Evolutionary conservation across 2,329 filamentous ascomycete genomes (phyloP).

Genomic region (Aspergillaceae sp.): DNA sequence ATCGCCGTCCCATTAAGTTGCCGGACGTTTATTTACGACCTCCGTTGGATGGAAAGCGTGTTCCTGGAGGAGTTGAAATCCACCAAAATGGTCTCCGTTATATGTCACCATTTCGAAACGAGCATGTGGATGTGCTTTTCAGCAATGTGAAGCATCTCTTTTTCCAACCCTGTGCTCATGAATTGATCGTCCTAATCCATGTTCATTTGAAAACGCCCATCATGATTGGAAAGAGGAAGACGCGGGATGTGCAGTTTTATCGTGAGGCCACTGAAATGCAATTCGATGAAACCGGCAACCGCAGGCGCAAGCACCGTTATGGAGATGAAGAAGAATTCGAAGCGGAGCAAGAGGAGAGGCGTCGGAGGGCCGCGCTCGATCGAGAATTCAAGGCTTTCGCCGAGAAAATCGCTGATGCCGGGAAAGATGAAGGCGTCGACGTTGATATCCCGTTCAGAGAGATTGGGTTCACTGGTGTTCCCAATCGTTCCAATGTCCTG

Average conservation of each 20-base stretch:
- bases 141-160: slow-evolving; percentile 98
- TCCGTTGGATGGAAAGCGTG: slow-evolving; percentile 90
- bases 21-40: slow-evolving; percentile 94
- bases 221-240: slow-evolving; percentile 97
- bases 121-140: slow-evolving; percentile 90
- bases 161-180: slow-evolving; percentile 94
- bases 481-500: slow-evolving; percentile 88
- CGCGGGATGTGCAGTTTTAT: slow-evolving; percentile 97
- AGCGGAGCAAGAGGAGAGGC: slow-evolving; percentile 91
- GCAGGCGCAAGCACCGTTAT: slow-evolving; percentile 94
- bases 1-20: slow-evolving; percentile 79
- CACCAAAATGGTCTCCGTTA: slow-evolving; percentile 99
- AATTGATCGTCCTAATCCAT: slow-evolving; percentile 95
- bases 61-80: slow-evolving; percentile 91
- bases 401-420: slow-evolving; percentile 94
- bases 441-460: slow-evolving; percentile 97
- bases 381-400: slow-evolving; percentile 93
- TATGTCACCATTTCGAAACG: slow-evolving; percentile 67
- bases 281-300: slow-evolving; percentile 96
- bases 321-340: slow-evolving; percentile 99
- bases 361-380: slow-evolving; percentile 83
- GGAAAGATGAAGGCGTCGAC: slow-evolving; percentile 78
- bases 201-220: slow-evolving; percentile 97
- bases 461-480: slow-evolving; percentile 92
- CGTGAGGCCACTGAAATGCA: slow-evolving; percentile 96